These are phyloP conservation scores for Candida caryicola DNA, from an alignment of 805 yeast genomes.

Conservation along the genomic window DNA sequence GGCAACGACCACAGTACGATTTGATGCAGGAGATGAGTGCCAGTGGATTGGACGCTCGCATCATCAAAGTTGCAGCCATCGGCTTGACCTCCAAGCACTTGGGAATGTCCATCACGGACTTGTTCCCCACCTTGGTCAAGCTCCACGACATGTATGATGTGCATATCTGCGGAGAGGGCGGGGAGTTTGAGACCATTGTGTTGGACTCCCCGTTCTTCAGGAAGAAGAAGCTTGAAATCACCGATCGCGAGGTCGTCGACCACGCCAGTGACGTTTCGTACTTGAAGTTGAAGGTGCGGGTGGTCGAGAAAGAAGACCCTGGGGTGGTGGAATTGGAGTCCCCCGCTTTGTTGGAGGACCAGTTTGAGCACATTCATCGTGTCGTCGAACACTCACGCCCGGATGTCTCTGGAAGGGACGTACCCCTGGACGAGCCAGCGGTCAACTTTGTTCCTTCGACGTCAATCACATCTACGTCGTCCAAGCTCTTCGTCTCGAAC, in stretches of 20 bases:
- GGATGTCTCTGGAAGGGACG: not conserved
- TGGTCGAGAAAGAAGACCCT: conserved; percentile 33
- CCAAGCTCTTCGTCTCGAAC: conserved; percentile 29
- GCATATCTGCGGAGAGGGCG: conserved; percentile 98
- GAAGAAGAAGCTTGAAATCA: conserved; percentile 46
- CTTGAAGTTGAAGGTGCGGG: conserved; percentile 50
- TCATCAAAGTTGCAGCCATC: conserved; percentile 90
- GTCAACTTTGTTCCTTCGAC: not conserved
- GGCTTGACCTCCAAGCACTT: conserved; percentile 70
- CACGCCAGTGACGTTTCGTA: conserved; percentile 67
- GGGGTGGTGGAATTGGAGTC: conserved; percentile 12
- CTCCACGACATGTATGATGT: conserved; percentile 71
- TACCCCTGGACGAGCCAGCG: not conserved
- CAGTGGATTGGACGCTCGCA: conserved; percentile 69
- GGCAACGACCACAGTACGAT: conserved; percentile 85
- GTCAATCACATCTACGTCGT: conserved; percentile 8
- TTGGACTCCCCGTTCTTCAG: conserved; percentile 85
- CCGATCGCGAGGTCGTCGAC: conserved; percentile 36
- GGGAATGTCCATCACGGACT: conserved; percentile 62
- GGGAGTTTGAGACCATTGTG: conserved; percentile 93
- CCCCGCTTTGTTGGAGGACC: conserved; percentile 42
- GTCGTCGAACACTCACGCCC: conserved; percentile 1
- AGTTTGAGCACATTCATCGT: conserved; percentile 36
- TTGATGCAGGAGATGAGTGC: conserved; percentile 79
- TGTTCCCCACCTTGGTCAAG: conserved; percentile 54